Base-by-base conservation (phyloP, 306 rosid genomes). In the Herpetospermum pedunculosum region DNA sequence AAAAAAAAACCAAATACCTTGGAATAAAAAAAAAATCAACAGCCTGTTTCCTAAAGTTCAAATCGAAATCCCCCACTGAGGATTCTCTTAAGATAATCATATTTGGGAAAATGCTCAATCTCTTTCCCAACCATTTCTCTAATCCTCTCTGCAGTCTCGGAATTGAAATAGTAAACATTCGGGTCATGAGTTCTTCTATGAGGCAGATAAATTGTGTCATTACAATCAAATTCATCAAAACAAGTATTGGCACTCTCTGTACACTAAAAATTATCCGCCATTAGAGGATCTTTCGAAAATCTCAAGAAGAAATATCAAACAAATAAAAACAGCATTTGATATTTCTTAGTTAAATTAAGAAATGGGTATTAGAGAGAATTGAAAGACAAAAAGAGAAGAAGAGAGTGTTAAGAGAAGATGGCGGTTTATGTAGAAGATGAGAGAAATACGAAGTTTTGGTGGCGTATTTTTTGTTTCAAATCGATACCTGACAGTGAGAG, bases 21-120 rank as follows among this genome's bases (percentile, higher is more conserved):
- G 77, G 47, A n/a, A n/a, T n/a, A n/a, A n/a, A n/a, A n/a, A n/a
- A 80, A 87, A 90, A 85, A 83, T 90, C 96, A 78, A 90, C 47
- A 73, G 98, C 92, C 43, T 87, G 84, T 25, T 40, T 82, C 69
- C 98, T 84, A 47, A 82, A 76, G 78, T 75, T 84, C 83, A 88
- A 81, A 73, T 88, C 88, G 74, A 94, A 83, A 73, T 84, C 92
- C 81, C n/a, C 92, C 88, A 73, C 81, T 67, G 49, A 84, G 87
- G 72, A 92, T 75, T 75, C 88, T 87, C 57, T 70, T 73, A 29
- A 90, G 80, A 74, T 90, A 92, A 88, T 88, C 96, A 62, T 32
- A 77, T 21, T 32, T 76, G 35, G 98, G 96, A 75, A 87, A 77
- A 82, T 80, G 83, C 21, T 84, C 85, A 8, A 53, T 79, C 84